Conservation (phyloP, 2,329 filamentous ascomycete species). For the Penicillium aurantiogriseum region DNA sequence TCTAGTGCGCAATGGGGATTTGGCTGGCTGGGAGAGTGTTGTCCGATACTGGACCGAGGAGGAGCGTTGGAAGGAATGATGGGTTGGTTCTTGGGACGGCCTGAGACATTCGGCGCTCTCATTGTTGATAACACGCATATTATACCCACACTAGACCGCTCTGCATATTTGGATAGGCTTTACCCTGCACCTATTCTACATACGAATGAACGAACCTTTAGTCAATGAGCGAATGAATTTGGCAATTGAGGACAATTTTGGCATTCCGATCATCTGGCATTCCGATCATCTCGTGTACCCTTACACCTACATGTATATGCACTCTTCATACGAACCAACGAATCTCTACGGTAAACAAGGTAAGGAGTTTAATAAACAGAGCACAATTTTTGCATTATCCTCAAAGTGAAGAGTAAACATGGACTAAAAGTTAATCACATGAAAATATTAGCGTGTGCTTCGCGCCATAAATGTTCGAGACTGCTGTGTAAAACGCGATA, state of each 20-base stretch:
- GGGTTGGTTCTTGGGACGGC: too few relatives aligned
- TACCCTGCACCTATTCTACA: too few relatives aligned
- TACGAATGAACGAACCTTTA: too few relatives aligned
- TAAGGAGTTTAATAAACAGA: neutral
- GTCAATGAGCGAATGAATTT: too few relatives aligned
- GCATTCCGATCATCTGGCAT: neutral
- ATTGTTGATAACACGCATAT: too few relatives aligned
- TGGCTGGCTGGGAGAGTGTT: conserved; percentile 46
- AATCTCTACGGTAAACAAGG: neutral
- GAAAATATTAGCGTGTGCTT: conserved; percentile 5
- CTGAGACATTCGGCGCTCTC: too few relatives aligned
- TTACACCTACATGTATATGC: neutral
- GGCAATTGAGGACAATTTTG: too few relatives aligned
- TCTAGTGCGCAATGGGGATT: conserved; percentile 46
- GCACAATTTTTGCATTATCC: conserved; percentile 6
- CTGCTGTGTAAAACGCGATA: neutral
- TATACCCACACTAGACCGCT: too few relatives aligned
- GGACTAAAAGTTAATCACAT: conserved; percentile 13
- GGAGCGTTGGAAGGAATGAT: conserved; percentile 44
- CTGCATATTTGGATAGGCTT: too few relatives aligned
- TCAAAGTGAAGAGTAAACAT: conserved; percentile 1
- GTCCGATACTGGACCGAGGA: conserved; percentile 49
- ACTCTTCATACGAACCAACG: neutral
- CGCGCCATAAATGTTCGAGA: conserved; percentile 3
- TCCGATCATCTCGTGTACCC: conserved; percentile 1